Evolutionary conservation across 2,329 filamentous ascomycete species (phyloP), one percentile per base, ranked within the genome.

Genomic region (Hypomyces perniciosus): DNA sequence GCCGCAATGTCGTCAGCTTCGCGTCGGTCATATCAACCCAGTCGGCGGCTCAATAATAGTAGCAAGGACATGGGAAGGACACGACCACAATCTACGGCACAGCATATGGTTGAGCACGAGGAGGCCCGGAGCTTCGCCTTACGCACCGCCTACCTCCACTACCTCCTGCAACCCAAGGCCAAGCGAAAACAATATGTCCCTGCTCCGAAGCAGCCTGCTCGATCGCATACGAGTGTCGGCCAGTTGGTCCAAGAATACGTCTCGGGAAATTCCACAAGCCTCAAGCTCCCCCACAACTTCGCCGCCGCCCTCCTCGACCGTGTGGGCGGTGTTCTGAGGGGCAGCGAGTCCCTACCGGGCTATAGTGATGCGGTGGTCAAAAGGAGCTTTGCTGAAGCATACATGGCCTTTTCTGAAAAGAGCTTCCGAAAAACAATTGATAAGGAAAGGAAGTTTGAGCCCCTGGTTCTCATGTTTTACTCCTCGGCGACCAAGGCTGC

Each of bases 381-480:
- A 72, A 81, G 92, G 55, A 95, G 90, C 2, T 99, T 99, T 72
- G 93, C 90, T 50, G 88, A 90, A 57, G 96, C 96, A 57, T 86
- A 96, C 65, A 96, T 92, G 53, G 87, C 90, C 51, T 88, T 99
- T 67, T 96, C 92, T 60, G 89, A 95, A 56, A 84, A 85, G 55
- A 84, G 82, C 42, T 96, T 96, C 64, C 85, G 89, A 59, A 95
- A 90, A 72, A 86, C 84, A 53, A 90, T 96, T 75, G 90, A 96
- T 64, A 95, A 95, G 71, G 92, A 96, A 68, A 82, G 92, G 56
- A 85, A 92, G 63, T 85, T 95, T 26, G 93, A 99, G 69, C 91
- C 95, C 56, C 73, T 97, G 46, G 83, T 99, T 46, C 78, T 99
- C 59, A 96, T 97, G 57, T 97, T 99, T 75, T 97, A 95, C 71